Percentiles rank a stretch among this genome's conserved stretches.
These are phyloP conservation scores for Apiotrichum gracile DNA, from an alignment of 1,284 basidiomycete species.

Conservation along the genomic window DNA sequence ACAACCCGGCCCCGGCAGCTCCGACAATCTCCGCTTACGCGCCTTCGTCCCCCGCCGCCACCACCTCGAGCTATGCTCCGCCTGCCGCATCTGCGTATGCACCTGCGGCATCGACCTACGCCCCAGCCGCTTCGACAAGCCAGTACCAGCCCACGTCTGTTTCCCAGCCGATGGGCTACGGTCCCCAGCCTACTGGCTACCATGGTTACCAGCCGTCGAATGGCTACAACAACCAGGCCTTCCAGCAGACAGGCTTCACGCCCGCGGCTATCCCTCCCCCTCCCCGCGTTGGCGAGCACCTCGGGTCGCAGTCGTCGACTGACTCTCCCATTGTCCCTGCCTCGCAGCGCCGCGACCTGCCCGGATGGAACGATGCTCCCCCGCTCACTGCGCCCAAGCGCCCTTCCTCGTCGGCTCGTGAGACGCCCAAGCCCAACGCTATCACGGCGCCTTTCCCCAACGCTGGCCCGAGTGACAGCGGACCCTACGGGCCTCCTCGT, in stretches of 20 bases:
- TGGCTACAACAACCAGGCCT: too few species aligned
- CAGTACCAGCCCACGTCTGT: constrained; percentile 11
- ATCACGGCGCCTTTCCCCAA: constrained; percentile 90
- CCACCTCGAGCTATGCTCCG: neutral
- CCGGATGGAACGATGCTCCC: constrained; percentile 80
- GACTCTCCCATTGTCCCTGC: constrained; percentile 37
- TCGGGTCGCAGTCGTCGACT: constrained; percentile 4
- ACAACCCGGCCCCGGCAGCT: neutral
- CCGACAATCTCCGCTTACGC: neutral
- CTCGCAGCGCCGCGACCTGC: constrained; percentile 54
- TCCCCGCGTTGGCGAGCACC: constrained; percentile 28
- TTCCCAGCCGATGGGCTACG: constrained; percentile 30
- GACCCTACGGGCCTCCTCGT: constrained; percentile 28
- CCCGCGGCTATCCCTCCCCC: constrained; percentile 45
- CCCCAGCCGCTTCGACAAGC: constrained; percentile 9
- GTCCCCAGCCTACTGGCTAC: constrained; percentile 25
- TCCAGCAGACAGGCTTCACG: too few species aligned
- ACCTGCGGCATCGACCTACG: constrained; percentile 16
- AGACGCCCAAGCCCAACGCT: constrained; percentile 55
- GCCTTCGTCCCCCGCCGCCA: neutral
- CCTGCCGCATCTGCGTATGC: constrained; percentile 18
- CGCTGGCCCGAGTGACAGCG: constrained; percentile 28
- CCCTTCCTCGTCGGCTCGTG: constrained; percentile 53
- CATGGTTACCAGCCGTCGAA: constrained; percentile 16
- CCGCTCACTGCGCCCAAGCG: constrained; percentile 51